Evolutionary conservation across 1,284 basidiomycete genomes (phyloP).

Genomic region (Athelia psychrophila): DNA sequence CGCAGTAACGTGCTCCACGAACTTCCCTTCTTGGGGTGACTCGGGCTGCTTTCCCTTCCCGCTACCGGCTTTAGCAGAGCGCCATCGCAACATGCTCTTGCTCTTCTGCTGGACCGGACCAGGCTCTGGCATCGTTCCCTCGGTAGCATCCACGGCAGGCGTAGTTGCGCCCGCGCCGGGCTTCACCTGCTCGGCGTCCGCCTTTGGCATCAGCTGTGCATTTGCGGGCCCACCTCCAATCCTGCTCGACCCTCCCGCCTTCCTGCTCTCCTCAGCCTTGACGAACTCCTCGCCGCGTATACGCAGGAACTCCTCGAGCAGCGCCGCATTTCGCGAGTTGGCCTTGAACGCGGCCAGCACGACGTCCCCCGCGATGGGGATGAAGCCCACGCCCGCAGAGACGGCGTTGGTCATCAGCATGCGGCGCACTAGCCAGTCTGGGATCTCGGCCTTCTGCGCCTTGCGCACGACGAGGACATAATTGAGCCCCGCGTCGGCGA

Average conservation of each 20-base stretch:
- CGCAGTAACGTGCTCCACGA: background rate
- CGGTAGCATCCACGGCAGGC: background rate
- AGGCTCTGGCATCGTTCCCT: background rate
- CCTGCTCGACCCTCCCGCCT: constrained; percentile 1
- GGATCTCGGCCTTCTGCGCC: constrained; percentile 72
- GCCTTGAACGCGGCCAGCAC: constrained; percentile 76
- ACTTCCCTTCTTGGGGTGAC: background rate
- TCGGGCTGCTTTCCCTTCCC: background rate
- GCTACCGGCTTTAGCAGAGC: background rate
- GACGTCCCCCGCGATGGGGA: constrained; percentile 82
- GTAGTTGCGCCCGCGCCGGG: background rate
- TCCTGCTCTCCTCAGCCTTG: constrained; percentile 38
- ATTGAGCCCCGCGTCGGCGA: constrained; percentile 64
- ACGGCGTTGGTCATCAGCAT: constrained; percentile 85
- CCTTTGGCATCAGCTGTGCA: background rate
- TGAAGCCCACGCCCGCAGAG: constrained; percentile 67
- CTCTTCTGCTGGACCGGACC: background rate
- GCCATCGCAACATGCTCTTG: background rate
- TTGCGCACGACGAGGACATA: constrained; percentile 81
- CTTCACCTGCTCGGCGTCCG: background rate
- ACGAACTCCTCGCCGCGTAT: constrained; percentile 64
- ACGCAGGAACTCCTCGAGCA: constrained; percentile 72
- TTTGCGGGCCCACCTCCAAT: background rate
- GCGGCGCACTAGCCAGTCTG: constrained; percentile 60
- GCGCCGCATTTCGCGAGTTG: constrained; percentile 85